These are phyloP conservation scores for Hypoxylon rubiginosum DNA, from an alignment of 2,329 filamentous ascomycete species.

Conservation along the genomic window DNA sequence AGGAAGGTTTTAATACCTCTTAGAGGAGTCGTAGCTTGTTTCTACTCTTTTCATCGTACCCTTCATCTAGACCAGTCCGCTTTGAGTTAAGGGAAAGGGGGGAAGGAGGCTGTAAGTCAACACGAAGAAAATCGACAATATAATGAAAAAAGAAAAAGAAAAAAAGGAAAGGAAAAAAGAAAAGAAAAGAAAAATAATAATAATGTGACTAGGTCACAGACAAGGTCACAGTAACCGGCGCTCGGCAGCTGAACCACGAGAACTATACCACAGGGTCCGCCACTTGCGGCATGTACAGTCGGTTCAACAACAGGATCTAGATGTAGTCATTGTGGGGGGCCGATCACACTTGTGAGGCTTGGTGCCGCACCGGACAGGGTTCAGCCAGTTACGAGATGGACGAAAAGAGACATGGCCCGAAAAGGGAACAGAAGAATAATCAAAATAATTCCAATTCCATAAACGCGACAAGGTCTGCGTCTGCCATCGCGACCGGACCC, in stretches of 20 bases:
- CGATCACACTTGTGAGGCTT: slow-evolving; percentile 47
- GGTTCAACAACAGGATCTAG: slow-evolving; percentile 46
- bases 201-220: slow-evolving; percentile 44
- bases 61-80: slow-evolving; percentile 42
- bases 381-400: slow-evolving; percentile 29
- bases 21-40: slow-evolving; percentile 29
- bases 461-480: slow-evolving; percentile 15
- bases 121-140: slow-evolving; percentile 12
- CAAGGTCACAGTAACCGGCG: slow-evolving; percentile 38
- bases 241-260: slow-evolving; percentile 44
- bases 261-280: slow-evolving; percentile 39
- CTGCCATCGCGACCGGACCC: slow-evolving; percentile 19
- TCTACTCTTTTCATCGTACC: slow-evolving; percentile 35
- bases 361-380: slow-evolving; percentile 40
- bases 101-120: slow-evolving; percentile 34
- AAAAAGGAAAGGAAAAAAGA: neutral
- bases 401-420: slow-evolving; percentile 39
- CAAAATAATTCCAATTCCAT: slow-evolving; percentile 22
- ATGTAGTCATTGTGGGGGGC: slow-evolving; percentile 46
- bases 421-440: slow-evolving; percentile 16
- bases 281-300: slow-evolving; percentile 40
- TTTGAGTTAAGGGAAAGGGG: slow-evolving; percentile 38
- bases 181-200: slow-evolving; percentile 19
- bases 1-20: slow-evolving; percentile 48
- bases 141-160: slow-evolving; percentile 20